Percentiles rank a stretch among this genome's conserved stretches.
phyloP scores from a whole-genome alignment of 2,329 filamentous ascomycete genomes.

The Gnomoniopsis smithogilvyi region DNA sequence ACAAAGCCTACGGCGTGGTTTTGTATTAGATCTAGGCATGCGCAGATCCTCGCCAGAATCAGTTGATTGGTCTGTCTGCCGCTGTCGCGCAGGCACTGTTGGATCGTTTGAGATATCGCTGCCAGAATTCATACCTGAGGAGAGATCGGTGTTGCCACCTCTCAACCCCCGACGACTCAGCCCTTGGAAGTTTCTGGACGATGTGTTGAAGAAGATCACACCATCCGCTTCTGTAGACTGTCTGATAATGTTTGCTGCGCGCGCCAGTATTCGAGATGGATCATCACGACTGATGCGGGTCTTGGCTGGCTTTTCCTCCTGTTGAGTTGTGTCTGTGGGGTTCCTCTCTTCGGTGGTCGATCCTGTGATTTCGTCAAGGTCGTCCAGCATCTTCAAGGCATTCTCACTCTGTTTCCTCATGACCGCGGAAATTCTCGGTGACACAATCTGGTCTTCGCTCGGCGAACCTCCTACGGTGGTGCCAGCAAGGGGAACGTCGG shows the following conservation, averaged over 20 bases:
- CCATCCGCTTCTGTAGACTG: slow-evolving; percentile 42
- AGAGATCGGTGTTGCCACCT: background rate
- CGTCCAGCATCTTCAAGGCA: slow-evolving; percentile 9
- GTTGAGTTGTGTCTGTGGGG: background rate
- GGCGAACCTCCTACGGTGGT: background rate
- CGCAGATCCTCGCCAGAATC: slow-evolving; percentile 7
- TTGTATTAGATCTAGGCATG: background rate
- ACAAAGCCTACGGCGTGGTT: background rate
- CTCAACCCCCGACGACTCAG: background rate
- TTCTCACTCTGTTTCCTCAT: slow-evolving; percentile 12
- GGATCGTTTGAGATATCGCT: slow-evolving; percentile 6
- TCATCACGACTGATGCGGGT: background rate
- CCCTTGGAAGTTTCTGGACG: slow-evolving; percentile 7
- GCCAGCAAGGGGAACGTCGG: background rate
- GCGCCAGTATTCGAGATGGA: slow-evolving; percentile 28
- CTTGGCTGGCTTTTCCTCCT: background rate
- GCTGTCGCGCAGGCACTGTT: background rate
- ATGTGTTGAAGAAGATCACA: slow-evolving; percentile 26
- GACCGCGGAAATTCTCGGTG: slow-evolving; percentile 8
- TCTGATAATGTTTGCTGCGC: slow-evolving; percentile 39
- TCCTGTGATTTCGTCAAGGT: slow-evolving; percentile 2
- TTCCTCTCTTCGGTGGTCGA: background rate
- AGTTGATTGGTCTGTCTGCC: background rate
- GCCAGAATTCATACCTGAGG: slow-evolving; percentile 11
- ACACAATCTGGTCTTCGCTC: background rate